Conservation (phyloP, 1,284 basidiomycete genomes). For the Wolfiporia cocos region DNA sequence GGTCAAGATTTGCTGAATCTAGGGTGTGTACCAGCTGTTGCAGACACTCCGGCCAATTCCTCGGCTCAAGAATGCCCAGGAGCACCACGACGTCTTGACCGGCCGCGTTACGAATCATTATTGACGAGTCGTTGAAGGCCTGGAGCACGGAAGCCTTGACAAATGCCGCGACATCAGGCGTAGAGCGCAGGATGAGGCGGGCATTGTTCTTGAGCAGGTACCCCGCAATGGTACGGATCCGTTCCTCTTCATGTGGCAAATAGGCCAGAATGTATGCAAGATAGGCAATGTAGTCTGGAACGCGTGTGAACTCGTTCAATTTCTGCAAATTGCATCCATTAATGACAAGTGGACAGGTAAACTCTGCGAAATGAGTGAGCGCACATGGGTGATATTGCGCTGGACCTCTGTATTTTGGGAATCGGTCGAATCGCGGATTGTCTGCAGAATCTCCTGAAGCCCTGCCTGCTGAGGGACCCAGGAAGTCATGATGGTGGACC, state of each 20-base stretch:
- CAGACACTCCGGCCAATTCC: conserved; percentile 90
- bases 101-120: conserved; percentile 88
- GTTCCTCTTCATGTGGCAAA: conserved; percentile 80
- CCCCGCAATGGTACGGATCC: conserved; percentile 92
- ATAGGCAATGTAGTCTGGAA: conserved; percentile 95
- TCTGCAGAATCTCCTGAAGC: conserved; percentile 79
- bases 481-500: conserved; percentile 38
- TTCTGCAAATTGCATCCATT: conserved; percentile 47
- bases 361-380: conserved; percentile 19
- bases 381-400: conserved; percentile 70
- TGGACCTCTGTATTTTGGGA: conserved; percentile 62
- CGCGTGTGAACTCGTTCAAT: conserved; percentile 83
- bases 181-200: conserved; percentile 60
- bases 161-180: conserved; percentile 68
- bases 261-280: conserved; percentile 89
- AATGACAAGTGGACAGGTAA: conserved; percentile 13
- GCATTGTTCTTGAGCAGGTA: conserved; percentile 97
- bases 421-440: conserved; percentile 81
- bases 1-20: conserved; percentile 64
- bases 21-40: conserved; percentile 76
- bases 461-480: conserved; percentile 78
- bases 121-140: conserved; percentile 74
- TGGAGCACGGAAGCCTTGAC: conserved; percentile 80
- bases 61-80: conserved; percentile 79
- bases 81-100: conserved; percentile 88